phyloP scores from a whole-genome alignment of 306 rosid genomes.

The Ceratonia siliqua region DNA sequence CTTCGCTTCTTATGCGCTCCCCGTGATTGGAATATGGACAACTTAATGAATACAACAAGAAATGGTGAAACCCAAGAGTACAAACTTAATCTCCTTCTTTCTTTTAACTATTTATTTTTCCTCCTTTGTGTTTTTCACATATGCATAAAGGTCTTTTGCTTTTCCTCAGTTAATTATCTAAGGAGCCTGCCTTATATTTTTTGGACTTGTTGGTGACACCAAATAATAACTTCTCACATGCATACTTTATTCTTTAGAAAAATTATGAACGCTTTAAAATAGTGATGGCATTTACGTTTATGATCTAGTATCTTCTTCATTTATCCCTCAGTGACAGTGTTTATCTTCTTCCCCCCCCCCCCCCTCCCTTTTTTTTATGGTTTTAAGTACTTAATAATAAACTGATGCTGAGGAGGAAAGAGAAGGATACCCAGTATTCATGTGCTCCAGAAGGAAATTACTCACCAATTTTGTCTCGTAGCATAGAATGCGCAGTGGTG shows the following conservation, averaged over 20 bases:
- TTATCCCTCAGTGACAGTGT: background rate
- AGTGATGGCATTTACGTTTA: background rate
- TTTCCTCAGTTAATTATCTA: background rate
- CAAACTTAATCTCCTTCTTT: constrained; percentile 21
- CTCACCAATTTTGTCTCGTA: constrained; percentile 50
- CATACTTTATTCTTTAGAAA: no score
- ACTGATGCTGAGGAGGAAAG: background rate
- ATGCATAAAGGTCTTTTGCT: background rate
- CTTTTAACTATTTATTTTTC: background rate
- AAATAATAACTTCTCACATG: background rate
- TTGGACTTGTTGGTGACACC: background rate
- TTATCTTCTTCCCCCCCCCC: constrained; percentile 19
- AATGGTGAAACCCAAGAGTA: constrained; percentile 10
- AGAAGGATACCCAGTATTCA: constrained; percentile 26
- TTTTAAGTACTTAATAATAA: no score
- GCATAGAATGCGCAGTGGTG: constrained; percentile 31
- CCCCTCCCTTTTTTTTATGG: constrained; percentile 1
- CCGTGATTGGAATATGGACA: constrained; percentile 23
- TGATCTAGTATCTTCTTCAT: no score
- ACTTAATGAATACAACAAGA: background rate
- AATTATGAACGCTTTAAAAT: background rate
- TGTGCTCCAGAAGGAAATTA: constrained; percentile 37
- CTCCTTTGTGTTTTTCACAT: background rate
- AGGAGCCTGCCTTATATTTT: background rate
- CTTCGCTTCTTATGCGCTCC: constrained; percentile 18